These are phyloP conservation scores for Nannizzia gypsea DNA, from an alignment of 2,329 filamentous ascomycete species.

Conservation along the genomic window DNA sequence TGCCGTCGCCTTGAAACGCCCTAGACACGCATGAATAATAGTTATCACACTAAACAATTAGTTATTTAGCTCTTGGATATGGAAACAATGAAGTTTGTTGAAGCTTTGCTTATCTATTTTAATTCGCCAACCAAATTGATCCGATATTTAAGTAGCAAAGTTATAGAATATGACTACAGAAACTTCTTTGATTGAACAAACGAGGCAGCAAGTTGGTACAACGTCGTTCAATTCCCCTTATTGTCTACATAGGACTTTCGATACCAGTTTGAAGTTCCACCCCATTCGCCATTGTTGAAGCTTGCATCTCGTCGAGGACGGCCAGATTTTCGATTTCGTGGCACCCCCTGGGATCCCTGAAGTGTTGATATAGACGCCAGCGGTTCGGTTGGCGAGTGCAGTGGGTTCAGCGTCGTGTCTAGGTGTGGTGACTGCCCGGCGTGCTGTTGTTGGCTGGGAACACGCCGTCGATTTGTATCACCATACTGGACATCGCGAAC, in stretches of 20 bases:
- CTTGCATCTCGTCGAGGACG: background rate
- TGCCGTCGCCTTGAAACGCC: background rate
- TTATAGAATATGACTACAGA: too few relatives aligned
- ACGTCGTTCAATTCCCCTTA: background rate
- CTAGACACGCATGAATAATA: background rate
- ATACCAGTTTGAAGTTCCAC: constrained; percentile 13
- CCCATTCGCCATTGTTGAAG: constrained; percentile 4
- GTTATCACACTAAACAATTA: background rate
- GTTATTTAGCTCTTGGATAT: background rate
- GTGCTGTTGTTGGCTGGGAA: background rate
- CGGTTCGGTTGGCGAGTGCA: background rate
- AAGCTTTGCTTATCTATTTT: too few relatives aligned
- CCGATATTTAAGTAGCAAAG: background rate
- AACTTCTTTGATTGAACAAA: background rate
- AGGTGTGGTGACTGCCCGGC: background rate
- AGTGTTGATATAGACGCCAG: background rate
- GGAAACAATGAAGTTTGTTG: background rate
- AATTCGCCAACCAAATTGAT: too few relatives aligned
- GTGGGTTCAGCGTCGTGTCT: background rate
- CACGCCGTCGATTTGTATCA: background rate
- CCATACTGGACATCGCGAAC: background rate
- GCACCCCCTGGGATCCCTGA: background rate
- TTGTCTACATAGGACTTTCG: constrained; percentile 7
- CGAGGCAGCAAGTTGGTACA: background rate
- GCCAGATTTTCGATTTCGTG: background rate